Conservation (phyloP, 2,329 filamentous ascomycete genomes). For the Trichoderma sp. region DNA sequence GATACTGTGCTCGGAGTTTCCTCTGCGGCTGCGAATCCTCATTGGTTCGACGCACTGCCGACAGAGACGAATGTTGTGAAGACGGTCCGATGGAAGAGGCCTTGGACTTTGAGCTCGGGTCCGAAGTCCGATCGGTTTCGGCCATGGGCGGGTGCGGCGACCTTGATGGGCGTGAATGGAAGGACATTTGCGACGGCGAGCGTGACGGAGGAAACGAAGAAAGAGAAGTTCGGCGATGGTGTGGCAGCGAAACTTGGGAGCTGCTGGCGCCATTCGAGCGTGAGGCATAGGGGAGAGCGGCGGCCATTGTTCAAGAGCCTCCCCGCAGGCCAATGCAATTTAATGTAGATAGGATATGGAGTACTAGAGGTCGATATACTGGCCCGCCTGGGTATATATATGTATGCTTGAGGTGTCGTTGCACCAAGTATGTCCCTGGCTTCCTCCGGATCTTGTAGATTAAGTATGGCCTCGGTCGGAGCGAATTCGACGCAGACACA, state of each 20-base stretch:
- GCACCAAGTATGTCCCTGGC: neutral
- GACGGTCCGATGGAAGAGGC: constrained; percentile 61
- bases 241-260: constrained; percentile 36
- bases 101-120: constrained; percentile 62
- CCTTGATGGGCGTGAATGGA: constrained; percentile 52
- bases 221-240: constrained; percentile 55
- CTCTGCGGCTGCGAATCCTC: constrained; percentile 53
- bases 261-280: constrained; percentile 41
- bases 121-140: constrained; percentile 58
- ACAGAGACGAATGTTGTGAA: constrained; percentile 62
- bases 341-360: neutral
- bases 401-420: neutral
- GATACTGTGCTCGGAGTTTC: constrained; percentile 73
- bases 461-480: neutral
- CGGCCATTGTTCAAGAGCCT: constrained; percentile 38
- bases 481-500: neutral
- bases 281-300: constrained; percentile 45
- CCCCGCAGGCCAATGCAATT: neutral
- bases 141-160: constrained; percentile 55
- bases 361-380: neutral
- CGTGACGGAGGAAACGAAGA: constrained; percentile 64
- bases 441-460: neutral
- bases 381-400: neutral
- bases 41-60: constrained; percentile 52
- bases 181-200: constrained; percentile 60